phyloP scores from a whole-genome alignment of 345 rosid species.

The Stellera chamaejasme region DNA sequence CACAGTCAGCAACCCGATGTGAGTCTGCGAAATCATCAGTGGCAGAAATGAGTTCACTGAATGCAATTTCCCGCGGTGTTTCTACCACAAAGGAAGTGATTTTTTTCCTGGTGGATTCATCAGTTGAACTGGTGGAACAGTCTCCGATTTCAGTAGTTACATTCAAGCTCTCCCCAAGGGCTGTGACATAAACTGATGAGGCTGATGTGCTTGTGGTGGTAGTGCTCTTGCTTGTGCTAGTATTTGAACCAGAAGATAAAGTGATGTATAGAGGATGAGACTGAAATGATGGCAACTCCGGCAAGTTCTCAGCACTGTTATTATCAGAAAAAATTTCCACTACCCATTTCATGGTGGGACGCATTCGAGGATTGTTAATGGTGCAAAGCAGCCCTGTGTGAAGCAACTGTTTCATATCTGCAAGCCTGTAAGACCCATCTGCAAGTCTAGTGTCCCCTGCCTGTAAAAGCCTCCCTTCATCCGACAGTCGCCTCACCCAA shows the following conservation, averaged over 20 bases:
- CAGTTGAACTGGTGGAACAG: conserved; percentile 16
- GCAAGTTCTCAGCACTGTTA: conserved; percentile 31
- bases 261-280: conserved; percentile 63
- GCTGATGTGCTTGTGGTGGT: conserved; percentile 23
- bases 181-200: conserved; percentile 43
- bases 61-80: conserved; percentile 72
- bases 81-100: conserved; percentile 43
- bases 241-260: conserved; percentile 42
- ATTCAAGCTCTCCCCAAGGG: conserved; percentile 50
- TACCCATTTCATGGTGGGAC: conserved; percentile 49
- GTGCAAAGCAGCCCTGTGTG: conserved; percentile 49
- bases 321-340: conserved; percentile 56
- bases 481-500: conserved; percentile 53
- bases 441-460: conserved; percentile 42
- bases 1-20: conserved; percentile 76
- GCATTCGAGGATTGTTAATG: conserved; percentile 38
- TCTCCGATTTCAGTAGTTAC: conserved; percentile 47
- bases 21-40: conserved; percentile 60
- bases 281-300: conserved; percentile 64
- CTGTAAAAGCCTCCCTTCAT: conserved; percentile 32
- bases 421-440: conserved; percentile 35
- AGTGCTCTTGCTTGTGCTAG: conserved; percentile 35
- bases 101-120: conserved; percentile 22
- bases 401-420: conserved; percentile 37
- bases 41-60: conserved; percentile 57